phyloP scores from a whole-genome alignment of 2,329 filamentous ascomycete genomes.

The Sporothrix humicola region DNA sequence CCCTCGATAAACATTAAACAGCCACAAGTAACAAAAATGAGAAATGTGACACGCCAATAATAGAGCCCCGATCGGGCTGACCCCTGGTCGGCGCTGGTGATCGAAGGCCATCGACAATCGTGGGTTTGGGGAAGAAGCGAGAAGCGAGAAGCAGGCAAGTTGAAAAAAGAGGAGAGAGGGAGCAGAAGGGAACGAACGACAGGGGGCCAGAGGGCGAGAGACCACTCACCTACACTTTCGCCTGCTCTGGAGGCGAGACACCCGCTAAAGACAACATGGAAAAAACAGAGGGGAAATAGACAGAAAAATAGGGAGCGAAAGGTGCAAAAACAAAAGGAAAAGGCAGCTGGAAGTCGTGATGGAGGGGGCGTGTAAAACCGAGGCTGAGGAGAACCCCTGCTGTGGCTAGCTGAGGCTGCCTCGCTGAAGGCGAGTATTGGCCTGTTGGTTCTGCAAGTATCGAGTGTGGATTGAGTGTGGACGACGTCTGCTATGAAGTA shows the following conservation, averaged over 20 bases:
- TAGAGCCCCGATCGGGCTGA: neutral
- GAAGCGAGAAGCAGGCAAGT: neutral
- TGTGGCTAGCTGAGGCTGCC: slow-evolving; percentile 4
- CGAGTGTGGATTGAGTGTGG: no score
- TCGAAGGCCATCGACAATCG: neutral
- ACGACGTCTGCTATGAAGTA: no score
- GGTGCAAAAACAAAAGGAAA: neutral
- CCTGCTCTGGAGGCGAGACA: slow-evolving; percentile 3
- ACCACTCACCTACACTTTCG: neutral
- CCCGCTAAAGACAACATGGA: neutral
- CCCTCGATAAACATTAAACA: neutral
- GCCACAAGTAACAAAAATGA: neutral
- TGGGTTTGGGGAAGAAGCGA: neutral
- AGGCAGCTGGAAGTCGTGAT: neutral
- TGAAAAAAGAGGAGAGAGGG: neutral
- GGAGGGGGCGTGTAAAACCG: neutral
- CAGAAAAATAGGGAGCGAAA: neutral
- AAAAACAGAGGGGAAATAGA: neutral
- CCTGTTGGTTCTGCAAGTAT: neutral
- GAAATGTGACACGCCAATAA: slow-evolving; percentile 14
- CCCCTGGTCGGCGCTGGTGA: slow-evolving; percentile 14
- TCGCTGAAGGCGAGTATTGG: neutral
- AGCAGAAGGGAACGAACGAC: neutral
- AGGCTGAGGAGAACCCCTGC: neutral
- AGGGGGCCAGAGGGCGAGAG: neutral